phyloP scores from a whole-genome alignment of 495 filamentous ascomycete genomes.

The Podospora pseudopauciseta region DNA sequence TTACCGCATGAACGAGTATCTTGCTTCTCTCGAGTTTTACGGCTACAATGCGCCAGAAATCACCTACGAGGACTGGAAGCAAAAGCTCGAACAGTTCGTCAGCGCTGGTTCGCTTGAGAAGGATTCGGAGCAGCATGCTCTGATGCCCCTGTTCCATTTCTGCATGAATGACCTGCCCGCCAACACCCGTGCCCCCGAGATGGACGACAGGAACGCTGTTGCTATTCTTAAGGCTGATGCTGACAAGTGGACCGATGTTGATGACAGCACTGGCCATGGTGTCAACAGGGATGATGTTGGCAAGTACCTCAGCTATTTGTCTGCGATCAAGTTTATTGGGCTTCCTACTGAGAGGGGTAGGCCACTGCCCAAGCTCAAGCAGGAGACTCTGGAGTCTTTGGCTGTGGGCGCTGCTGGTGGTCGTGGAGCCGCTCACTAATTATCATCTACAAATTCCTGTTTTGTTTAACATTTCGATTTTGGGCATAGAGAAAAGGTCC shows the following conservation, averaged over 20 bases:
- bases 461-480: not conserved
- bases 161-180: conserved; percentile 73
- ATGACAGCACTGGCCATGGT: conserved; percentile 58
- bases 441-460: not conserved
- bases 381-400: conserved; percentile 50
- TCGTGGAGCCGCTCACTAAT: conserved; percentile 29
- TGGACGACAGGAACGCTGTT: conserved; percentile 72
- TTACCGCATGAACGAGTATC: conserved; percentile 73
- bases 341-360: conserved; percentile 48
- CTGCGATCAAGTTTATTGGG: conserved; percentile 66
- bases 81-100: conserved; percentile 60
- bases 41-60: conserved; percentile 72
- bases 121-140: conserved; percentile 63
- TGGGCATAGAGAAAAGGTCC: not conserved
- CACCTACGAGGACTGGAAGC: conserved; percentile 56
- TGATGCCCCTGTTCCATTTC: conserved; percentile 86
- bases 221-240: conserved; percentile 59
- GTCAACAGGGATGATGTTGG: conserved; percentile 69
- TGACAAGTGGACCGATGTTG: conserved; percentile 56
- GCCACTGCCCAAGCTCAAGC: conserved; percentile 49
- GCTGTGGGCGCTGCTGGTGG: conserved; percentile 29
- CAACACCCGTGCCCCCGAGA: conserved; percentile 72
- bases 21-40: conserved; percentile 66
- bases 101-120: conserved; percentile 47
- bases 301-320: conserved; percentile 68